Evolutionary conservation across 148 eudicot genomes (phyloP), one percentile per base, ranked within the genome.

Genomic region (Polygonum aviculare): DNA sequence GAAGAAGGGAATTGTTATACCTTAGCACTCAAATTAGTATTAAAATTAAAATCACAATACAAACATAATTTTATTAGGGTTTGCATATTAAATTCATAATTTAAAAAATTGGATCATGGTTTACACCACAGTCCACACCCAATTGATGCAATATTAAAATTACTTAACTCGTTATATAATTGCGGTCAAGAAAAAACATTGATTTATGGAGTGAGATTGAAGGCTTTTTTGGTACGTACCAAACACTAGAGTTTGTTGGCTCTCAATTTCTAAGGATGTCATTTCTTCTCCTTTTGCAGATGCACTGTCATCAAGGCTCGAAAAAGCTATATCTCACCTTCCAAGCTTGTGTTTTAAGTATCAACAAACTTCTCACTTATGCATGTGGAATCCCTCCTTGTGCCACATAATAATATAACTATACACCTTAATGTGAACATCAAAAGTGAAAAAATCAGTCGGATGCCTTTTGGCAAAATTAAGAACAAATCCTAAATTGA

Each of bases 191-290:
- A 22, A 60, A 60, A 12, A 60, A 60, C 5, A 31, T 60, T 22
- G 69, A 60, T 22, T 35, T 67, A 35, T 67, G 72, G 72, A 67
- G 72, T 67, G 45, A 67, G 72, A 67, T 67, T 67, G 72, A 67
- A 67, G 71, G 44, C 7, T 36, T 67, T 14, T 67, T 67, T 67
- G 72, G 72, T 67, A 67, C 72, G 72, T 67, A 67, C 72, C 72
- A 67, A 67, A 67, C 44, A 35, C 3, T 9, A 38, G 45, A 67
- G 72, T 67, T 63, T 67, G 72, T 67, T 60, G 69, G 69, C 12
- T 60, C 6, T 31, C 36, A 6, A 60, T 60, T 10, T 26, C 36
- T 60, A 26, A 60, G 12, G 69, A 54, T 22, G 65, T 21, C 33
- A 57, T 60, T 16, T 31, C 38, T 11, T 60, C 69, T 60, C 38